phyloP scores from a whole-genome alignment of 306 rosid species.

The Lithocarpus polystachyus region DNA sequence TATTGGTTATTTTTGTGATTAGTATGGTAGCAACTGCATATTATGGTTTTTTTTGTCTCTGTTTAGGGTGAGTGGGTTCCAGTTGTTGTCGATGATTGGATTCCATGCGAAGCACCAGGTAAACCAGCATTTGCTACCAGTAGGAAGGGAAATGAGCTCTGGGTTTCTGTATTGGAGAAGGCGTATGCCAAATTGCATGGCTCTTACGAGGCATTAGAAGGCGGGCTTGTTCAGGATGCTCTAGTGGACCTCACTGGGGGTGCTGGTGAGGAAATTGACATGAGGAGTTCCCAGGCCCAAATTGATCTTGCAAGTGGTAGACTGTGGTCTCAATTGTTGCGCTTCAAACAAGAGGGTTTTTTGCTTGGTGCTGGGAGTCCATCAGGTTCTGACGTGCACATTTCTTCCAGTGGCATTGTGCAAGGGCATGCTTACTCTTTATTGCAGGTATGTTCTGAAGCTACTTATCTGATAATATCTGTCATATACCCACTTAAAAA shows the following conservation, averaged over 20 bases:
- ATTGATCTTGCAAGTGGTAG: slow-evolving; percentile 99
- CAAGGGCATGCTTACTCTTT: slow-evolving; percentile 99
- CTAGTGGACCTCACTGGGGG: slow-evolving; percentile 99
- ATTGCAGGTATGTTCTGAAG: slow-evolving; percentile 60
- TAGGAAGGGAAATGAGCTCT: slow-evolving; percentile 84
- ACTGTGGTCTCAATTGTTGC: slow-evolving; percentile 95
- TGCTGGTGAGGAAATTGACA: slow-evolving; percentile 99
- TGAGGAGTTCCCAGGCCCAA: slow-evolving; percentile 96
- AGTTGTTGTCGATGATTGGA: slow-evolving; percentile 98
- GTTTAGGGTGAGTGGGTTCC: slow-evolving; percentile 98
- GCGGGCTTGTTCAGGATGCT: slow-evolving; percentile 99
- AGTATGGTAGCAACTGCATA: slow-evolving; percentile 9
- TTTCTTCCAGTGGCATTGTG: slow-evolving; percentile 98
- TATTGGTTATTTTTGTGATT: not conserved
- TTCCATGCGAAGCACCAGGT: slow-evolving; percentile 94
- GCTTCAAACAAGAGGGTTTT: slow-evolving; percentile 94
- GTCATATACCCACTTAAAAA: not conserved
- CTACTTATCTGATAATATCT: not conserved
- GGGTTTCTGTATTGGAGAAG: slow-evolving; percentile 99
- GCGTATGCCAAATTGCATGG: slow-evolving; percentile 99
- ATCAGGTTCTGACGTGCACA: slow-evolving; percentile 93
- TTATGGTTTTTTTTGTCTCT: slow-evolving; percentile 23
- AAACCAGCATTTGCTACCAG: slow-evolving; percentile 98
- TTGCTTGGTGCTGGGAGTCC: slow-evolving; percentile 99
- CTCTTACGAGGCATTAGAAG: slow-evolving; percentile 96